Evolutionary conservation across 1,284 basidiomycete genomes (phyloP).

Genomic region (Pholiota adiposa): DNA sequence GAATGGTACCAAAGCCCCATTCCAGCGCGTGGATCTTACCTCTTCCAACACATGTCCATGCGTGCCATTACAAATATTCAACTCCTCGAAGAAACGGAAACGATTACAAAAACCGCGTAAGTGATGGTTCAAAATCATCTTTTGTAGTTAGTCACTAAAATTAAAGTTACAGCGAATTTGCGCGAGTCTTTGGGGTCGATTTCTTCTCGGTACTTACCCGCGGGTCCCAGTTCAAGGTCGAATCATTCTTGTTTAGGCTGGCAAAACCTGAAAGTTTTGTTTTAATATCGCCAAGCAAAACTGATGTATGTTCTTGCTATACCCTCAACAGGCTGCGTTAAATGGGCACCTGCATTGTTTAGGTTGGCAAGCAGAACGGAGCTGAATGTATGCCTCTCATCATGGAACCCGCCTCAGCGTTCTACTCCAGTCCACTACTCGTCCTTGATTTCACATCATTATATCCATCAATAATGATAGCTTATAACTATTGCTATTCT

Average conservation of each 20-base stretch:
- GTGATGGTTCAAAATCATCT: constrained; percentile 28
- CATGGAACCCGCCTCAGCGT: constrained; percentile 92
- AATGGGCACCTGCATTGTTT: no score
- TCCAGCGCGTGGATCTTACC: constrained; percentile 55
- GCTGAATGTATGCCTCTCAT: constrained; percentile 95
- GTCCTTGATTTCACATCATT: constrained; percentile 96
- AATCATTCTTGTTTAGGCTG: constrained; percentile 97
- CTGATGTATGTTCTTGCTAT: constrained; percentile 71
- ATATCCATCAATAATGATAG: constrained; percentile 98
- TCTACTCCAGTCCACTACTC: constrained; percentile 90
- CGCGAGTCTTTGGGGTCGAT: constrained; percentile 95
- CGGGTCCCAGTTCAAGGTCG: constrained; percentile 98
- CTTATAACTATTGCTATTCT: constrained; percentile 97
- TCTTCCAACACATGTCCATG: constrained; percentile 68
- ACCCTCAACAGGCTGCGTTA: no score
- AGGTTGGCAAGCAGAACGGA: constrained; percentile 97
- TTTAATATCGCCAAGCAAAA: constrained; percentile 83
- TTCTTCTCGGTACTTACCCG: constrained; percentile 95
- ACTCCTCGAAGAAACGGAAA: constrained; percentile 80
- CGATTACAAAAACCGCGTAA: constrained; percentile 88
- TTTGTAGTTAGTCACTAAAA: not conserved
- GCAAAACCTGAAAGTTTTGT: constrained; percentile 97
- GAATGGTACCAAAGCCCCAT: constrained; percentile 71
- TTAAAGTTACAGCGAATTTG: constrained; percentile 78
- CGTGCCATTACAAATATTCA: constrained; percentile 73